Conservation (phyloP, 2,329 filamentous ascomycete species). For the Podosphaera xanthii region DNA sequence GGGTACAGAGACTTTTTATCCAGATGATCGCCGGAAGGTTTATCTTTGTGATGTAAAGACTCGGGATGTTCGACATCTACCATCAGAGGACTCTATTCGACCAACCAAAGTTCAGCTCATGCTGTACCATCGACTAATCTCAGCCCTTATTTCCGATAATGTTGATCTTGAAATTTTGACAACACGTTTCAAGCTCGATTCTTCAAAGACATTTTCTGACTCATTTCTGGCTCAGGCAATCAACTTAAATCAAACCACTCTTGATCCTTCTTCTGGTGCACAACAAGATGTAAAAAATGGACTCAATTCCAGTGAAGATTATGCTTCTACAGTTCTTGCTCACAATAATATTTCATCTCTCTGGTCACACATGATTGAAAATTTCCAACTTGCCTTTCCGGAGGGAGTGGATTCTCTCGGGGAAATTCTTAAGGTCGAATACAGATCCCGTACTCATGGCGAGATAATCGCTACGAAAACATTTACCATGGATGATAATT, state of each 20-base stretch:
- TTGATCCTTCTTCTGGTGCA: conserved; percentile 19
- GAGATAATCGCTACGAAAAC: conserved; percentile 31
- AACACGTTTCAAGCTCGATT: conserved; percentile 44
- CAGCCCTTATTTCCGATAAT: conserved; percentile 45
- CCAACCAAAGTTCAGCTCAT: conserved; percentile 73
- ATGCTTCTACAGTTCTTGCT: conserved; percentile 22
- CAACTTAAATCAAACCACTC: conserved; percentile 38
- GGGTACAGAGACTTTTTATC: conserved; percentile 4
- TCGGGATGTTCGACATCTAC: conserved; percentile 38
- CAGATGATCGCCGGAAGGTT: conserved; percentile 17
- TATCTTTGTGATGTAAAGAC: conserved; percentile 87
- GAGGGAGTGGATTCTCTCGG: conserved; percentile 31
- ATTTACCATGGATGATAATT: conserved; percentile 41
- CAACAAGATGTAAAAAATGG: conserved; percentile 12
- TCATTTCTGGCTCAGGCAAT: conserved; percentile 56
- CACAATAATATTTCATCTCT: conserved; percentile 36
- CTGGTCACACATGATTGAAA: conserved; percentile 39
- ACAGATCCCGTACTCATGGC: conserved; percentile 24
- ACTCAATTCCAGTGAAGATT: conserved; percentile 13
- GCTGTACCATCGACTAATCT: conserved; percentile 71
- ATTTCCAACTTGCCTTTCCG: conserved; percentile 24
- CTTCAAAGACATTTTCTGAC: conserved; percentile 48
- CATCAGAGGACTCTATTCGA: conserved; percentile 36
- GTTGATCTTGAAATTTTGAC: conserved; percentile 50
- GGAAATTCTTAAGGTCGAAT: conserved; percentile 33